Evolutionary conservation across 345 rosid species (phyloP).

Genomic region (sweet orange (Citrus sinensis)): DNA sequence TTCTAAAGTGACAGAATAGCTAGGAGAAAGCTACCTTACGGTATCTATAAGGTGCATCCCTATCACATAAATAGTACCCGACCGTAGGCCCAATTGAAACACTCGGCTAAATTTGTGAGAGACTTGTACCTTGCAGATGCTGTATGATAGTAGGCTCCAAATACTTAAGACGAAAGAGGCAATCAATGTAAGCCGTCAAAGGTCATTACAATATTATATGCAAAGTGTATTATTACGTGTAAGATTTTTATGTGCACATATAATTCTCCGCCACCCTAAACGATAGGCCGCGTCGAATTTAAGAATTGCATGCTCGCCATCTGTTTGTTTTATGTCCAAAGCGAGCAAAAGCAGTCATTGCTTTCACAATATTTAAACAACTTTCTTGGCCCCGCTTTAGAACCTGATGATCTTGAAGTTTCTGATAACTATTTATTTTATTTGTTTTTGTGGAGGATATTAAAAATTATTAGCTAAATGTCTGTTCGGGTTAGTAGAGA

Average conservation of each 20-base stretch:
- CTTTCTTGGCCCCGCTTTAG: background rate
- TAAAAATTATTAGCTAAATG: too few relatives aligned
- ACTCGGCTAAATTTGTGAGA: too few relatives aligned
- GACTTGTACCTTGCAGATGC: too few relatives aligned
- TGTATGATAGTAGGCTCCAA: too few relatives aligned
- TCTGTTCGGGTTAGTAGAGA: too few relatives aligned
- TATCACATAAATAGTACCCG: too few relatives aligned
- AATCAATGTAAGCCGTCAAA: background rate
- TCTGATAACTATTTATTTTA: background rate
- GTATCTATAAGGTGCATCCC: too few relatives aligned
- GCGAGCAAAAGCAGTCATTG: background rate
- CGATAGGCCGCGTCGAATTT: background rate
- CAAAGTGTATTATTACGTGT: background rate
- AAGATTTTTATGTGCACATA: background rate
- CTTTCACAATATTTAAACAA: background rate
- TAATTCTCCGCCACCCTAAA: background rate
- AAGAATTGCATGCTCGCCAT: background rate
- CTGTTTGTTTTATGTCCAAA: background rate
- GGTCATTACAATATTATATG: background rate
- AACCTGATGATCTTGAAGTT: background rate
- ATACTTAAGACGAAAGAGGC: background rate
- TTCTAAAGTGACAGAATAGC: background rate
- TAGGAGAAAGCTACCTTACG: too few relatives aligned
- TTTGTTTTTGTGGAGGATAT: too few relatives aligned
- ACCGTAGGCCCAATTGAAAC: too few relatives aligned